phyloP scores from a whole-genome alignment of 179 eudicot species.

The Gypsophila paniculata region DNA sequence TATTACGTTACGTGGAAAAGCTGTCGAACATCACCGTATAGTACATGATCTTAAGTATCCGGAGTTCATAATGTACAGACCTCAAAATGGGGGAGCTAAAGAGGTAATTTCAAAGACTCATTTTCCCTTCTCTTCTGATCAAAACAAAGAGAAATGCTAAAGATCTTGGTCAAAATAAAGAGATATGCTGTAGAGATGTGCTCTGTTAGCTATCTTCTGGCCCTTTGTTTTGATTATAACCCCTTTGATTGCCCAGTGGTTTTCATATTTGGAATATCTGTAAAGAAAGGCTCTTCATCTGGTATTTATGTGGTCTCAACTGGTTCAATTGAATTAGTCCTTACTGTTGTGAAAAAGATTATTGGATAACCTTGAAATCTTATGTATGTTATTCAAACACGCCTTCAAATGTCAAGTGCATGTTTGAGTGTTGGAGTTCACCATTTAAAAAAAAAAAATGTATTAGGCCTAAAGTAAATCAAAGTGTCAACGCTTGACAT shows the following conservation, averaged over 20 bases:
- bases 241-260: background rate
- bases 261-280: background rate
- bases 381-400: background rate
- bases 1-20: slow-evolving; percentile 63
- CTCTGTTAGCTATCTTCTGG: slow-evolving; percentile 4
- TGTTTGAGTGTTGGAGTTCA: background rate
- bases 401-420: background rate
- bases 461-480: no score
- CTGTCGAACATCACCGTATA: slow-evolving; percentile 64
- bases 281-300: background rate
- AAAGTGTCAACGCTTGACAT: no score
- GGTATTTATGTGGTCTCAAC: background rate
- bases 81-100: slow-evolving; percentile 53
- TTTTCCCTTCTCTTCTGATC: no score
- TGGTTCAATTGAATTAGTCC: background rate
- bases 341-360: background rate
- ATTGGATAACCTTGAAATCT: background rate
- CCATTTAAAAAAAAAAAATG: background rate
- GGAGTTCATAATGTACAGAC: slow-evolving; percentile 71
- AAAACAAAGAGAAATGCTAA: no score
- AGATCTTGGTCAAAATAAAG: background rate
- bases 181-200: background rate
- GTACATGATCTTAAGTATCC: slow-evolving; percentile 72
- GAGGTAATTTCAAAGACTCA: slow-evolving; percentile 48
- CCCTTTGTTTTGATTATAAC: background rate